Evolutionary conservation across 495 filamentous ascomycete species (phyloP), one percentile per base, ranked within the genome.

Genomic region (Podospora sp.): DNA sequence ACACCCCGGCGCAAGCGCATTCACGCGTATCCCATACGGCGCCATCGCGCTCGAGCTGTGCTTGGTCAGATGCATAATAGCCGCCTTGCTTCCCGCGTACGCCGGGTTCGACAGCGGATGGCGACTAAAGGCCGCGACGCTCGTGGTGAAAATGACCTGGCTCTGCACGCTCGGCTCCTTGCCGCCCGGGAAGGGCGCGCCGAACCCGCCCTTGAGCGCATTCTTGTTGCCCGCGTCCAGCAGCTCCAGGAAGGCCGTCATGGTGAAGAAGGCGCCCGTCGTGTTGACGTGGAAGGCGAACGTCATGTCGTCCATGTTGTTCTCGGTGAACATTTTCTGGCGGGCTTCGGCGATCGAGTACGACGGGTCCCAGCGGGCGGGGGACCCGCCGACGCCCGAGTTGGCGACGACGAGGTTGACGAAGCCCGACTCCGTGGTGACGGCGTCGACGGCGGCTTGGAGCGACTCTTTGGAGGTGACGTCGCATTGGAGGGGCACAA

Each of bases 401-500:
- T 90, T 92, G 66, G 87, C 87, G 36, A 92, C 77, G 0, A 92
- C 76, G 20, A 92, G 76, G 69, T 92, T 85, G 70, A 91, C 83
- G 71, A 83, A 86, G 63, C 77, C 75, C 49, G 74, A 59, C 22
- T 81, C 73, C 26, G 60, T 36, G 20, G 72, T 71, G 51, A 80
- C 81, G 2, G 77, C 77, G 26, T 90, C 88, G 2, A 82, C 73
- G 40, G 85, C 87, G 4, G 87, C 78, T 6, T 81, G 77, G 0
- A 92, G 79, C 9, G 87, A 88, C 12, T 82, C 83, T 65, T 88
- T 85, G 2, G 81, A 87, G 3, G 90, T 87, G 35, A 91, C 85
- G 66, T 92, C 90, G 69, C 87, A 89, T 18, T 81, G 77, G 14
- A 91, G 63, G 11, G 89, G 86, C 53, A 84, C 78, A 56, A 91